Base-by-base conservation (phyloP, 306 rosid genomes). In the Purshia tridentata region DNA sequence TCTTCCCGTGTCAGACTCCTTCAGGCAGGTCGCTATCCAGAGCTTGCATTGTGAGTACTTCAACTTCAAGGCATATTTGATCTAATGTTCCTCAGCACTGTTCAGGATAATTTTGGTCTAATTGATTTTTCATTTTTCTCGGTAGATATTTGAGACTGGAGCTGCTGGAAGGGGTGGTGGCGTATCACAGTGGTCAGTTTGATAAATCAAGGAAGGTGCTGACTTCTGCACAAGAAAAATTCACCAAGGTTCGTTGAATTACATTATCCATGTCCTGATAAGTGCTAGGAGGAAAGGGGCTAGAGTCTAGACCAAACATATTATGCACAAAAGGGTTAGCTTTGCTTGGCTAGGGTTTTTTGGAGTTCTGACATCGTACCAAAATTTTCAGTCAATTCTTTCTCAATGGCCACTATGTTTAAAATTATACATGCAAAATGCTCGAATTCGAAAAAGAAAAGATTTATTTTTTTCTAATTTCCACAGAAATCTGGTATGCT, bases 111-210 rank as follows among this genome's bases (percentile, higher is more conserved):
- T 52, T 48, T n/a, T 39, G 8, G 51, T 78, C 70, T 76, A 39
- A 48, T 67, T 74, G 73, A 59, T 45, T 66, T 67, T 44, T 68
- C 6, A 20, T 63, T 69, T 46, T 69, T 75, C 12, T 64, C 18
- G 44, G 18, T 65, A 94, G 98, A 80, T 84, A 80, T 83, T 86
- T 94, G 84, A 89, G 98, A 78, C 85, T 94, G 49, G 97, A 94
- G 86, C 82, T 94, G 70, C 87, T 94, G 76, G 98, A 94, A 84
- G 97, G 97, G 65, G 97, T 91, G 69, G 96, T 92, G 74, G 96
- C 98, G 15, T 94, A 86, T 84, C 97, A 94, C 63, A 80, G 78
- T 70, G 93, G 92, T 62, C 89, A 80, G 74, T 77, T 86, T 74
- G 97, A 84, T 57, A 89, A 85, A 82, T 84, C 96, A 29, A 86